Evolutionary conservation across 2,329 filamentous ascomycete species (phyloP).

Genomic region (Mycocentrospora acerina): DNA sequence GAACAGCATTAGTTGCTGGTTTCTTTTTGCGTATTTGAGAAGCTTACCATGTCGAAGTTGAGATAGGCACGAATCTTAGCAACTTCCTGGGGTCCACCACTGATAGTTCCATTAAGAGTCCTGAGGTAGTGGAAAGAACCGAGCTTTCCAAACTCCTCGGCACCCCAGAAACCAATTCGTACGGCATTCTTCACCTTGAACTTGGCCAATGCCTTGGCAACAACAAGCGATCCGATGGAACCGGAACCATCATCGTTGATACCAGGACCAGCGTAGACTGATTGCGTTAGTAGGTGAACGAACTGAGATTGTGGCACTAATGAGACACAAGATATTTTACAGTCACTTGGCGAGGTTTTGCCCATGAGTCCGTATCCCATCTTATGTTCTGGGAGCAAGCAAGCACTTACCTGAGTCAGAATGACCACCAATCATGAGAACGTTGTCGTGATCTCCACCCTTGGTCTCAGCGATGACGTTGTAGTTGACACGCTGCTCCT

Average conservation of each 20-base stretch:
- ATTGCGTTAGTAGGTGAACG: too few relatives aligned
- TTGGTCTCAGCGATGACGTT: conserved; percentile 43
- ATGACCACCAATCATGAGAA: conserved; percentile 44
- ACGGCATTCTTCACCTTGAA: conserved; percentile 45
- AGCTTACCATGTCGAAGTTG: conserved; percentile 44
- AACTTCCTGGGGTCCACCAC: conserved; percentile 32
- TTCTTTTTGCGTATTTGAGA: too few relatives aligned
- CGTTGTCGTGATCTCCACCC: conserved; percentile 44
- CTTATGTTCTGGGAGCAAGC: too few relatives aligned
- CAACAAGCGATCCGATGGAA: conserved; percentile 41
- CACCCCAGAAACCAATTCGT: conserved; percentile 44
- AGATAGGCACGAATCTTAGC: conserved; percentile 45
- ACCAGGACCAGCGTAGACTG: conserved; percentile 45
- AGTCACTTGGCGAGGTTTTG: too few relatives aligned
- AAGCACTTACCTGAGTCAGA: too few relatives aligned
- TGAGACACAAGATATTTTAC: too few relatives aligned
- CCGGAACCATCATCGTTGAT: conserved; percentile 48
- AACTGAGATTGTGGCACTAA: too few relatives aligned
- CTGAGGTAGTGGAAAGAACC: conserved; percentile 43
- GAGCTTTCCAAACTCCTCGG: conserved; percentile 45
- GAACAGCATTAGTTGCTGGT: too few relatives aligned
- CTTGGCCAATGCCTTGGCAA: conserved; percentile 42
- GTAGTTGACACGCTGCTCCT: conserved; percentile 51
- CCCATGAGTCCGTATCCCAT: too few relatives aligned
- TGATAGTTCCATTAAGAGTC: conserved; percentile 36